Evolutionary conservation across 805 yeast species (phyloP).

Genomic region (Schwanniomyces occidentalis): DNA sequence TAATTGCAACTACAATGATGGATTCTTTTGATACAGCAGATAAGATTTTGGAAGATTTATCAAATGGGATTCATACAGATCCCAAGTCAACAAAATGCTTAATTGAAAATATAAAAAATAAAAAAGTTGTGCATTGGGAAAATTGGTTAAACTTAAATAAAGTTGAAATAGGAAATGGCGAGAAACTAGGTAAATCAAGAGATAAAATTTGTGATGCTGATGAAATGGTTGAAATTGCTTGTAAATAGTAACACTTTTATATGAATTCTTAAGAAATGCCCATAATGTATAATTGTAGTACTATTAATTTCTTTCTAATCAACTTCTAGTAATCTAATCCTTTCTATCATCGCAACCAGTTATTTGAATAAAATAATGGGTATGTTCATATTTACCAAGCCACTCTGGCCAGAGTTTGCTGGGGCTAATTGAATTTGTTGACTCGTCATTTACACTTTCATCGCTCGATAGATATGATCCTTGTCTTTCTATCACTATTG

Average conservation of each 20-base stretch:
- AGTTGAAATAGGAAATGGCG: conserved; percentile 54
- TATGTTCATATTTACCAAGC: conserved; percentile 30
- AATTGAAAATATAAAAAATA: conserved; percentile 10
- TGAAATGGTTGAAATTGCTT: conserved; percentile 48
- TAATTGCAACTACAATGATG: conserved; percentile 87
- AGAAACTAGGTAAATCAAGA: conserved; percentile 49
- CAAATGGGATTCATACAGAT: conserved; percentile 24
- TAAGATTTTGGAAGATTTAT: conserved; percentile 55
- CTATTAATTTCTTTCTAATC: neutral
- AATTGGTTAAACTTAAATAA: conserved; percentile 64
- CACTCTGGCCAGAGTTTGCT: conserved; percentile 20
- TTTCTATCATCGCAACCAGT: conserved; percentile 26
- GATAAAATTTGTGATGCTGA: conserved; percentile 51
- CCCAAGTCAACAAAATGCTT: conserved; percentile 15
- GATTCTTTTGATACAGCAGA: conserved; percentile 78
- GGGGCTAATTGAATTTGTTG: conserved; percentile 6
- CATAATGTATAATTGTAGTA: too few relatives aligned
- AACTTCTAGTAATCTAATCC: neutral
- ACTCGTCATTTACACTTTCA: neutral
- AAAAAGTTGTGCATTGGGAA: conserved; percentile 52
- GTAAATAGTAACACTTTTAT: conserved; percentile 16
- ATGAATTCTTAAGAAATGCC: too few relatives aligned
- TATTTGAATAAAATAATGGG: conserved; percentile 29
- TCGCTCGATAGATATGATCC: conserved; percentile 7
- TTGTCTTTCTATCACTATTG: conserved; percentile 15